Evolutionary conservation across 1,284 basidiomycete species (phyloP), one percentile per base, ranked within the genome.

Genomic region (Coniophora puteana): DNA sequence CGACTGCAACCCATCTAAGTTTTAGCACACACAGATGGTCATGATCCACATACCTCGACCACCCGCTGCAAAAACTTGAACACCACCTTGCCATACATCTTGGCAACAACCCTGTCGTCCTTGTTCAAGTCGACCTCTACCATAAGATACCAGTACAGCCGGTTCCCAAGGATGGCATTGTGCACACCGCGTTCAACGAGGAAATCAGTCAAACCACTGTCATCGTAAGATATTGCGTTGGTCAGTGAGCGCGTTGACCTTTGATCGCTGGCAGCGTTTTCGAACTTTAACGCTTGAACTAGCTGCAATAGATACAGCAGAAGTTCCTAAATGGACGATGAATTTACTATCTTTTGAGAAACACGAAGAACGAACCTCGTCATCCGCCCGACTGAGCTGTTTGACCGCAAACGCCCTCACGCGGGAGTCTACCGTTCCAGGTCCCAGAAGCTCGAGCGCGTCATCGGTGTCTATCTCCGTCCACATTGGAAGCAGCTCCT

Each of bases 271-370:
- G 82, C 83, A 1, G 78, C 71, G 51, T 77, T 88, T 57, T 97
- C 93, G 49, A 97, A 97, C 59, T 96, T 97, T 52, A 99, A 80
- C 0, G 95, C 93, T 66, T 99, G 96, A 0, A 99, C 95, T 3
- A 99, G 79, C 65, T 99, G 96, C 5, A 99, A 67, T 2, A 99
- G 74, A 61, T 99, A 99, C 1, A 98, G 62, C 38, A 92, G 71
- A 4, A 99, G 74, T 60, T 99, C 95, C 89, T 95, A 58, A 41
- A 14, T 8, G 29, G 10, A 32, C n/a, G 7, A 21, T 47, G 20
- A 54, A 33, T 24, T 29, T 14, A 36, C 14, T 27, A 7, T 26
- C 4, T 8, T 8, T 40, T 28, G 35, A 18, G n/a, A 40, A 50
- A 29, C 11, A 24, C 35, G 25, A 8, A 26, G 26, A 18, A 65